Evolutionary conservation across 768 basidiomycete species (phyloP).

Genomic region (Boletales sp.): DNA sequence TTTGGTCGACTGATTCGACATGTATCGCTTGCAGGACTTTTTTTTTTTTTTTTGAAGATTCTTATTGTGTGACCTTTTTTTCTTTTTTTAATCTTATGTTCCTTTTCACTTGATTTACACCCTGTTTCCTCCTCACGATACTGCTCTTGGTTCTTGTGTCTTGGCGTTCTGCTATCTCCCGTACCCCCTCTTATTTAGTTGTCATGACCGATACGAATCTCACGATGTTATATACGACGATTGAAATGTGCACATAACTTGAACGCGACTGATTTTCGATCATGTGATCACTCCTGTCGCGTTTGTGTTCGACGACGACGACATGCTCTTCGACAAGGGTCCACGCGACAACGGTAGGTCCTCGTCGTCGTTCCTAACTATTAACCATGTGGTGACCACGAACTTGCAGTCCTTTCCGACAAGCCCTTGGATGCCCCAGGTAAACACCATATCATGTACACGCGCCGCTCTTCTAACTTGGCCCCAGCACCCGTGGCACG

Average conservation of each 20-base stretch:
- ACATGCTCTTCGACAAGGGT: slow-evolving; percentile 45
- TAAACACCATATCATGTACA: slow-evolving; percentile 13
- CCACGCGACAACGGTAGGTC: slow-evolving; percentile 30
- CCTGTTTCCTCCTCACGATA: neutral
- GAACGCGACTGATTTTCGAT: slow-evolving; percentile 18
- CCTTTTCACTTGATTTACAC: neutral
- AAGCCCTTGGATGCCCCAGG: slow-evolving; percentile 41
- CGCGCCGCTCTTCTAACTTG: neutral
- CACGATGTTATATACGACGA: slow-evolving; percentile 27
- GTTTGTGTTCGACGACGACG: slow-evolving; percentile 10
- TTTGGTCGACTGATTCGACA: slow-evolving; percentile 12
- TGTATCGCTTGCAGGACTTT: slow-evolving; percentile 19
- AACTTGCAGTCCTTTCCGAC: slow-evolving; percentile 22
- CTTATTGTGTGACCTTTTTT: slow-evolving; percentile 13
- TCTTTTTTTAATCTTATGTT: slow-evolving; percentile 11
- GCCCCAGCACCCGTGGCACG: slow-evolving; percentile 30
- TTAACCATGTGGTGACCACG: neutral
- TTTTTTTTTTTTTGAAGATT: slow-evolving; percentile 1
- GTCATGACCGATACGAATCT: slow-evolving; percentile 24
- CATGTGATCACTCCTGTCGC: slow-evolving; percentile 21
- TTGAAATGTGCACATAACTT: slow-evolving; percentile 18
- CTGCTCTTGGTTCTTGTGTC: slow-evolving; percentile 11
- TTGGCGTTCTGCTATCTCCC: slow-evolving; percentile 8
- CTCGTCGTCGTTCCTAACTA: too few relatives aligned
- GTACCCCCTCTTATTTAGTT: slow-evolving; percentile 9